Evolutionary conservation across 2,329 filamentous ascomycete species (phyloP).

Genomic region (Dryadomyces quercivorus): DNA sequence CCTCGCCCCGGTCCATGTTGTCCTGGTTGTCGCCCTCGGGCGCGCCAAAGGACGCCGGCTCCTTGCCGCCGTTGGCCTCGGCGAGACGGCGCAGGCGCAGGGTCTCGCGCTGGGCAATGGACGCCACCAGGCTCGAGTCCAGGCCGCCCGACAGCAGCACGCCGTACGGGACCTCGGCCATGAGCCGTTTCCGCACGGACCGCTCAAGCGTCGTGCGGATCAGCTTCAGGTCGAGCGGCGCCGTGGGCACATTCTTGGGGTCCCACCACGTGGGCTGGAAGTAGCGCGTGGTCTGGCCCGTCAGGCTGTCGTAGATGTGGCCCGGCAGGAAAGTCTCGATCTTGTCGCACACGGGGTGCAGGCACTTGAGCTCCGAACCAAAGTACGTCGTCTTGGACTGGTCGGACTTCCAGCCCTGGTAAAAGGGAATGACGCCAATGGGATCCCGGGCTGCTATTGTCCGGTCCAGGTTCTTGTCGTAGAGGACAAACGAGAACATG

Average conservation of each 20-base stretch:
- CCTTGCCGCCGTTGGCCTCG: slow-evolving; percentile 31
- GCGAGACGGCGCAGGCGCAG: slow-evolving; percentile 59
- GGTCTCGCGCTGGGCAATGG: slow-evolving; percentile 91
- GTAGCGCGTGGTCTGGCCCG: slow-evolving; percentile 73
- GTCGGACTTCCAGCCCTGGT: slow-evolving; percentile 80
- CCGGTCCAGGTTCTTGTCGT: slow-evolving; percentile 89
- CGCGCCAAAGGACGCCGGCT: slow-evolving; percentile 31
- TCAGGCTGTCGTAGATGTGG: slow-evolving; percentile 91
- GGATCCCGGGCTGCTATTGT: slow-evolving; percentile 90
- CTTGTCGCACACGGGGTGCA: slow-evolving; percentile 89
- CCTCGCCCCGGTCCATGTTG: slow-evolving; percentile 49
- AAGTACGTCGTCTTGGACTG: slow-evolving; percentile 85
- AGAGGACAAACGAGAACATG: slow-evolving; percentile 99
- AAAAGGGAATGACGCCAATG: slow-evolving; percentile 94
- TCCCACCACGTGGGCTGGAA: slow-evolving; percentile 93
- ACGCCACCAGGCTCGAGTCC: slow-evolving; percentile 88
- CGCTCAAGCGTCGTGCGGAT: slow-evolving; percentile 76
- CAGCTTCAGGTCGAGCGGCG: slow-evolving; percentile 70
- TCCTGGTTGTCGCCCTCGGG: slow-evolving; percentile 24
- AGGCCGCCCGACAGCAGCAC: slow-evolving; percentile 90
- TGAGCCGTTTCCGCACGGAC: slow-evolving; percentile 88
- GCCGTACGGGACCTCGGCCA: slow-evolving; percentile 98
- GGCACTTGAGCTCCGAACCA: slow-evolving; percentile 89
- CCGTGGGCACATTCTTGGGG: slow-evolving; percentile 61
- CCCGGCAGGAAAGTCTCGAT: slow-evolving; percentile 90